phyloP scores from a whole-genome alignment of 805 yeast genomes.

The Scheffersomyces ergatensis region DNA sequence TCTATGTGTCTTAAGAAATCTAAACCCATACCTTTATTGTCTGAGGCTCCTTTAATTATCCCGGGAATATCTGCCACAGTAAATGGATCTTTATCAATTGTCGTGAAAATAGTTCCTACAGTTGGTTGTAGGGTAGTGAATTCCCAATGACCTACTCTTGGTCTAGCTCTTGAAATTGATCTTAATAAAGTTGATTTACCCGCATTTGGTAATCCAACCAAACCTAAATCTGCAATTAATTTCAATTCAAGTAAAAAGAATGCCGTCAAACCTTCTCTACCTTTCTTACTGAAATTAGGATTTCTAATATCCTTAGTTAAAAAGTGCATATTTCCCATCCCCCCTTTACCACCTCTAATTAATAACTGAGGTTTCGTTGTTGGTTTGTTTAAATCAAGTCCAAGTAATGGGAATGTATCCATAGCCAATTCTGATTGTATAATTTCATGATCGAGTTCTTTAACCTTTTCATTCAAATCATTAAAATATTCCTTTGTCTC shows the following conservation, averaged over 20 bases:
- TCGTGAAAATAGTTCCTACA: conserved; percentile 77
- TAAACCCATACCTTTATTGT: conserved; percentile 88
- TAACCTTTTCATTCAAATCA: conserved; percentile 62
- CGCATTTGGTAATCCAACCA: conserved; percentile 95
- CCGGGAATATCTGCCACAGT: conserved; percentile 99
- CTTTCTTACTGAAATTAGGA: conserved; percentile 83
- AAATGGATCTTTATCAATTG: conserved; percentile 65
- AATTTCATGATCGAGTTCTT: conserved; percentile 58
- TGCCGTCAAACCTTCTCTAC: conserved; percentile 66
- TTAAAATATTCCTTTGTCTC: conserved; percentile 62
- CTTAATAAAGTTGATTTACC: conserved; percentile 89
- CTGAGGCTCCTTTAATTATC: conserved; percentile 81
- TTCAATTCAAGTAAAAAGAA: conserved; percentile 80
- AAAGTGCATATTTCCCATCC: conserved; percentile 96
- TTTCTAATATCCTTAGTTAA: conserved; percentile 78
- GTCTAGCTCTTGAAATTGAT: conserved; percentile 85
- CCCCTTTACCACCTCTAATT: conserved; percentile 87
- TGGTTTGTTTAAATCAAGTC: conserved; percentile 66
- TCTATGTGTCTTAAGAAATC: conserved; percentile 92
- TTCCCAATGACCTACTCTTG: conserved; percentile 94
- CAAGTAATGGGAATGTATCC: conserved; percentile 79
- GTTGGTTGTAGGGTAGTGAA: conserved; percentile 93
- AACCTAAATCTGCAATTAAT: conserved; percentile 86
- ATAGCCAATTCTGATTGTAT: conserved; percentile 53
- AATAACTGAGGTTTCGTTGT: conserved; percentile 66